Conservation (phyloP, 2,329 filamentous ascomycete species). For the Beauveria rudraprayagi region DNA sequence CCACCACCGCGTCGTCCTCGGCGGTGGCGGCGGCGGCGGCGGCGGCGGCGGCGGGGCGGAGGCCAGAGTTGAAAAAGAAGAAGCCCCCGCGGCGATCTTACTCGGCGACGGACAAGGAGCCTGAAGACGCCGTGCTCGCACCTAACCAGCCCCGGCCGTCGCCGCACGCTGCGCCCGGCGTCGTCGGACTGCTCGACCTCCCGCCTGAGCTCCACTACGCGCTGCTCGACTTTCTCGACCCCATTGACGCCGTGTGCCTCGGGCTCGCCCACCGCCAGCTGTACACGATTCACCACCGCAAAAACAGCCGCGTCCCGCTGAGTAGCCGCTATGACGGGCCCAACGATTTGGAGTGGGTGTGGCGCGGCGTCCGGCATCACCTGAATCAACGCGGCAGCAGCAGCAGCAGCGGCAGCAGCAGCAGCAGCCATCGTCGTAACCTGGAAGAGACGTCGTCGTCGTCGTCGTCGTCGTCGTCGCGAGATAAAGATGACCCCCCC, state of each 20-base stretch:
- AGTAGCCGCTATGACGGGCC: conserved; percentile 50
- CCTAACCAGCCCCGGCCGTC: conserved; percentile 39
- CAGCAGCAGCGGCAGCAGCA: not conserved
- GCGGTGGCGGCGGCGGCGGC: not conserved
- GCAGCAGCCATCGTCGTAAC: not conserved
- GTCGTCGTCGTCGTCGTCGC: no score
- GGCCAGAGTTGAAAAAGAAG: conserved; percentile 20
- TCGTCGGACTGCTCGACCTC: conserved; percentile 37
- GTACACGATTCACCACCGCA: conserved; percentile 49
- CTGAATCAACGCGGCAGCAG: conserved; percentile 25
- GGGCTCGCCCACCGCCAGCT: conserved; percentile 50
- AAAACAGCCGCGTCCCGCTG: conserved; percentile 49
- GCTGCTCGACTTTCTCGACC: conserved; percentile 55
- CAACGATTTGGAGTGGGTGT: conserved; percentile 57
- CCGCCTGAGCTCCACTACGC: conserved; percentile 52
- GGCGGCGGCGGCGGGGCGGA: not conserved
- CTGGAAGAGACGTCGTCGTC: no score
- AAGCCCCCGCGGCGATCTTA: conserved; percentile 47
- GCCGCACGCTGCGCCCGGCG: conserved; percentile 26
- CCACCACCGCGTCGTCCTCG: conserved; percentile 9
- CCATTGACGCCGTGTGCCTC: conserved; percentile 55
- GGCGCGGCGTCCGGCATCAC: conserved; percentile 45
- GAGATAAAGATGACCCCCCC: no score
- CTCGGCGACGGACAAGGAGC: conserved; percentile 53
- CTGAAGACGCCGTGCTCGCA: conserved; percentile 26